phyloP scores from a whole-genome alignment of 2,329 filamentous ascomycete genomes.

The Aspergillus sp. region DNA sequence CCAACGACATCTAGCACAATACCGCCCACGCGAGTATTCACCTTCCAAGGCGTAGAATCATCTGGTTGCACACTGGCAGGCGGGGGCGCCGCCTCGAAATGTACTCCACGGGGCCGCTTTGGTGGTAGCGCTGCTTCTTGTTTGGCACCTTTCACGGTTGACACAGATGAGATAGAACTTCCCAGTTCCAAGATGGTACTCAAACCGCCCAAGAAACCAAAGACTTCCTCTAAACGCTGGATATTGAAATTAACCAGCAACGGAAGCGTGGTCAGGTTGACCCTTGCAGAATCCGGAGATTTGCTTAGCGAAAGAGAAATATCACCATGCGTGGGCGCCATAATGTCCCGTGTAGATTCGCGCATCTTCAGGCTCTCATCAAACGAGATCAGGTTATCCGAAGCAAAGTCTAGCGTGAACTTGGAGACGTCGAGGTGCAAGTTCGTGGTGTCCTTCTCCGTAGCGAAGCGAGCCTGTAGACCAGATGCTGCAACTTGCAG shows the following conservation, averaged over 20 bases:
- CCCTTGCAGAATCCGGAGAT: slow-evolving; percentile 23
- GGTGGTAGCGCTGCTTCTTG: slow-evolving; percentile 13
- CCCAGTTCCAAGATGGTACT: slow-evolving; percentile 87
- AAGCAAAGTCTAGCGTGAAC: slow-evolving; percentile 43
- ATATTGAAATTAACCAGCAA: slow-evolving; percentile 71
- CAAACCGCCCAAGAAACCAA: slow-evolving; percentile 82
- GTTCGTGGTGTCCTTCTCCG: slow-evolving; percentile 15
- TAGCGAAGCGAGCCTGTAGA: slow-evolving; percentile 18
- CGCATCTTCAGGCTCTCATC: slow-evolving; percentile 42
- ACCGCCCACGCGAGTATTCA: slow-evolving; percentile 70
- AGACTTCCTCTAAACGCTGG: slow-evolving; percentile 73
- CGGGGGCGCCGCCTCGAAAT: slow-evolving; percentile 47
- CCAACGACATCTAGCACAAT: slow-evolving; percentile 70
- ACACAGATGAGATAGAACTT: slow-evolving; percentile 70
- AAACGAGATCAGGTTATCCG: slow-evolving; percentile 48
- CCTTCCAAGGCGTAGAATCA: slow-evolving; percentile 46
- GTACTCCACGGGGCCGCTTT: slow-evolving; percentile 45
- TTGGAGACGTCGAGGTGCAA: slow-evolving; percentile 31
- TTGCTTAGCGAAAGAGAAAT: slow-evolving; percentile 32
- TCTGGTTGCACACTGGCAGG: slow-evolving; percentile 13
- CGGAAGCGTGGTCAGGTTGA: slow-evolving; percentile 69
- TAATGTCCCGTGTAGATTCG: slow-evolving; percentile 38
- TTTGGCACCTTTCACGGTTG: slow-evolving; percentile 42
- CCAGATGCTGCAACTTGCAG: slow-evolving; percentile 24
- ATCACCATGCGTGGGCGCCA: slow-evolving; percentile 31